Evolutionary conservation across 371 early-diverging fungal genomes (phyloP).

Genomic region (Nematocida homosporus): DNA sequence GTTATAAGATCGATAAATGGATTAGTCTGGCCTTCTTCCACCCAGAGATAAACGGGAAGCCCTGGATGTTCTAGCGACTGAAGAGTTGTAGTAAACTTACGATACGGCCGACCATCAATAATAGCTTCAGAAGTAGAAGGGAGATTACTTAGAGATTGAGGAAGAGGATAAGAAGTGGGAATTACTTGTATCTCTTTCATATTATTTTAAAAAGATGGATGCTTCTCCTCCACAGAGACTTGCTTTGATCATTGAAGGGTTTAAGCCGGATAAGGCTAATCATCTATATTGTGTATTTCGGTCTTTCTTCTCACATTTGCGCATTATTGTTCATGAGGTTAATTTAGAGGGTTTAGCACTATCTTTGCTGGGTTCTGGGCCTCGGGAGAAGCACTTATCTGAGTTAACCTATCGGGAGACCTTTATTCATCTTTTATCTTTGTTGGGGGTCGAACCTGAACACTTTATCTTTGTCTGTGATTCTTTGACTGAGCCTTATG

Average conservation of each 20-base stretch:
- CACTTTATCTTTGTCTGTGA: constrained; percentile 25
- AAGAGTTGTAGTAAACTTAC: neutral
- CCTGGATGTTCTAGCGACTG: too few relatives aligned
- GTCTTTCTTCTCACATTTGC: constrained; percentile 4
- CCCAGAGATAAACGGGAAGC: constrained; percentile 18
- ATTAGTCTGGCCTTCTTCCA: constrained; percentile 6
- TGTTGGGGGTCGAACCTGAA: constrained; percentile 1
- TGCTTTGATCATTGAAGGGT: constrained; percentile 43
- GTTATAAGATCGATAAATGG: constrained; percentile 6
- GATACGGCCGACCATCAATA: neutral
- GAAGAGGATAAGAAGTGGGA: neutral
- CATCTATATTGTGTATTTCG: constrained; percentile 2
- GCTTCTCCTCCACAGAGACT: neutral
- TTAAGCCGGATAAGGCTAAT: constrained; percentile 42
- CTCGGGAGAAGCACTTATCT: constrained; percentile 17
- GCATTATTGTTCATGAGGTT: neutral
- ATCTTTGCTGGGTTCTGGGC: constrained; percentile 21
- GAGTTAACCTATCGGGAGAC: constrained; percentile 32
- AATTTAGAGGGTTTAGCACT: constrained; percentile 38
- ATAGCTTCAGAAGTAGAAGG: neutral
- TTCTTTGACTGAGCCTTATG: constrained; percentile 29
- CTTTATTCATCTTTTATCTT: neutral
- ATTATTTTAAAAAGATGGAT: constrained; percentile 5
- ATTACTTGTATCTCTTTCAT: constrained; percentile 1
- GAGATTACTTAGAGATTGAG: neutral